Conservation (phyloP, 2,329 filamentous ascomycete species). For the Diaporthe sp. region DNA sequence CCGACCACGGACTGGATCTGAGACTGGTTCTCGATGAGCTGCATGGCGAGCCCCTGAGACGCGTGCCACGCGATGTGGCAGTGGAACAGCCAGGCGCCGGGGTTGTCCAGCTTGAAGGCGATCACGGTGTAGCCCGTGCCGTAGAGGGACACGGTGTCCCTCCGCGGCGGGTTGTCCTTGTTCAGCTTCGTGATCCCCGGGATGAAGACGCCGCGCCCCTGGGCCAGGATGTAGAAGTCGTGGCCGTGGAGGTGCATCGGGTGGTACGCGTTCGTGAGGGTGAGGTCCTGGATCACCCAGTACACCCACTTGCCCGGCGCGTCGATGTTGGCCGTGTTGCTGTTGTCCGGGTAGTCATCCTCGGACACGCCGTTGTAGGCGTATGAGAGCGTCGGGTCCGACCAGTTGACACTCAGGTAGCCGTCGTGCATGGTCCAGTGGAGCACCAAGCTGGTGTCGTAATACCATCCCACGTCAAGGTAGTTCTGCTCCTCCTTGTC, state of each 20-base stretch:
- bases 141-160: constrained; percentile 53
- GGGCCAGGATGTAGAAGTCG: constrained; percentile 60
- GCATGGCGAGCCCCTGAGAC: constrained; percentile 58
- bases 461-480: constrained; percentile 21
- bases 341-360: constrained; percentile 10
- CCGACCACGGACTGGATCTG: constrained; percentile 34
- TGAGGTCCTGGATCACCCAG: constrained; percentile 25
- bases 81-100: constrained; percentile 48
- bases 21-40: constrained; percentile 53
- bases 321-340: constrained; percentile 18
- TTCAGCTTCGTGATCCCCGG: constrained; percentile 41
- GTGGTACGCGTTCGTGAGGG: constrained; percentile 49
- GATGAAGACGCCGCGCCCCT: constrained; percentile 45
- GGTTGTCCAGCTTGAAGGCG: constrained; percentile 52
- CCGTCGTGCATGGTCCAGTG: constrained; percentile 36
- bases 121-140: constrained; percentile 50
- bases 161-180: constrained; percentile 53
- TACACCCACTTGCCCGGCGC: constrained; percentile 25
- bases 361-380: constrained; percentile 18
- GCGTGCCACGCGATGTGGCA: constrained; percentile 50
- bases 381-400: constrained; percentile 16
- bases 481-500: constrained; percentile 19
- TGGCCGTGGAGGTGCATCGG: constrained; percentile 67
- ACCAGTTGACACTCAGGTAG: constrained; percentile 24
- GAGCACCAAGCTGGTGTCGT: constrained; percentile 40